phyloP scores from a whole-genome alignment of 2,329 filamentous ascomycete species.

The Pseudocercospora fuligena region DNA sequence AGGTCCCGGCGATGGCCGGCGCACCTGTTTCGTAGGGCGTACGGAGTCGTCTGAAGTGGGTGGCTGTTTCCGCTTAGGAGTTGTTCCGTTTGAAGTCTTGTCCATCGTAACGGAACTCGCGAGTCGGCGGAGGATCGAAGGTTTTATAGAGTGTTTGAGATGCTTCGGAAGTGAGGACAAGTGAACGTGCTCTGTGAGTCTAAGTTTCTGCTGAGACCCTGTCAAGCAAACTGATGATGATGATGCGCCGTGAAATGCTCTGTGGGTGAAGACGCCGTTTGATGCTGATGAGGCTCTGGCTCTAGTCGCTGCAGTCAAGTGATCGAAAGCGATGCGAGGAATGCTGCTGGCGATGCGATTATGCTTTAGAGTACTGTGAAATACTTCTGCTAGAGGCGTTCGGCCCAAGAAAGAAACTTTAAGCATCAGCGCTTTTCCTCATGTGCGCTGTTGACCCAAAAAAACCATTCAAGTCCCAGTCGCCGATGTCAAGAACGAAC shows the following conservation, averaged over 20 bases:
- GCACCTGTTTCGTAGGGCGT: slow-evolving; percentile 43
- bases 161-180: not conserved
- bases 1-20: slow-evolving; percentile 31
- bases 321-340: not conserved
- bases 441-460: not conserved
- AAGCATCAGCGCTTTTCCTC: slow-evolving; percentile 2
- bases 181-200: not conserved
- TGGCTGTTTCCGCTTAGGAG: slow-evolving; percentile 45
- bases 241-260: slow-evolving; percentile 2
- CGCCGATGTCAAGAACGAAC: not conserved
- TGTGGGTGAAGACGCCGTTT: not conserved
- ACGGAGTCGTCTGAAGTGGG: slow-evolving; percentile 37
- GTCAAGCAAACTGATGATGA: not conserved
- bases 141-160: not conserved
- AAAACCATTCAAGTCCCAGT: slow-evolving; percentile 2
- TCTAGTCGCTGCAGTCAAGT: not conserved
- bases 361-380: not conserved
- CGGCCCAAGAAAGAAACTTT: slow-evolving; percentile 1
- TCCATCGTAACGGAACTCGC: slow-evolving; percentile 29
- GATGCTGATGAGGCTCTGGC: not conserved
- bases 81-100: slow-evolving; percentile 23
- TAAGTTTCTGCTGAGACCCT: not conserved
- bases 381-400: slow-evolving; percentile 3
- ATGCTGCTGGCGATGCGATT: not conserved
- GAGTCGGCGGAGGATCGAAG: slow-evolving; percentile 1